Evolutionary conservation across 495 filamentous ascomycete species (phyloP).

Genomic region (Trichoderma reesei): DNA sequence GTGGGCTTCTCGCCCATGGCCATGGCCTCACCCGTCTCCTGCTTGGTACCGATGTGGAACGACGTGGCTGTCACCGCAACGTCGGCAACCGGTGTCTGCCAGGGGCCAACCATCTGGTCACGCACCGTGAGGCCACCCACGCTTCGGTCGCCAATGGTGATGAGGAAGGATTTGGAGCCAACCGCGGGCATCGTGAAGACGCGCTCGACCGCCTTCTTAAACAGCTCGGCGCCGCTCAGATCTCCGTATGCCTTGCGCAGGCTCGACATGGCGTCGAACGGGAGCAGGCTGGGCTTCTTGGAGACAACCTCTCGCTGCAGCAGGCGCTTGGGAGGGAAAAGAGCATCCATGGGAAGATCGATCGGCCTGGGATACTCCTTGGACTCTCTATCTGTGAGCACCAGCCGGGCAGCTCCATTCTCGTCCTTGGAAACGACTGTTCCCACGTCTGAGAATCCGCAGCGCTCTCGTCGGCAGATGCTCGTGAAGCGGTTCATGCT

Average conservation of each 20-base stretch:
- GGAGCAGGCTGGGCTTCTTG: slow-evolving; percentile 54
- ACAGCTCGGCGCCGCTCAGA: slow-evolving; percentile 48
- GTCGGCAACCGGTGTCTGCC: slow-evolving; percentile 93
- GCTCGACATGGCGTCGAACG: slow-evolving; percentile 53
- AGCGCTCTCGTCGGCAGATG: slow-evolving; percentile 80
- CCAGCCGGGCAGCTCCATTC: slow-evolving; percentile 53
- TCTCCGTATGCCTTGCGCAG: slow-evolving; percentile 40
- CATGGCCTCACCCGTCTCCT: slow-evolving; percentile 86
- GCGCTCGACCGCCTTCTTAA: slow-evolving; percentile 65
- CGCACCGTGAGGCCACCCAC: slow-evolving; percentile 81
- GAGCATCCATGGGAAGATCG: slow-evolving; percentile 79
- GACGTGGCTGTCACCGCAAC: slow-evolving; percentile 84
- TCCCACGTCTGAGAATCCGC: slow-evolving; percentile 89
- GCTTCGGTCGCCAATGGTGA: slow-evolving; percentile 88
- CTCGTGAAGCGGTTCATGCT: slow-evolving; percentile 71
- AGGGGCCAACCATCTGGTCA: slow-evolving; percentile 94
- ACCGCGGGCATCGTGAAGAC: slow-evolving; percentile 81
- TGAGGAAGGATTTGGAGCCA: slow-evolving; percentile 91
- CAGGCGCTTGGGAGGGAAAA: slow-evolving; percentile 87
- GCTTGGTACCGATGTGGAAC: slow-evolving; percentile 49
- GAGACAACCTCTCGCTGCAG: slow-evolving; percentile 72
- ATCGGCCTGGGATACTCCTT: slow-evolving; percentile 69
- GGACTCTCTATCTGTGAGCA: slow-evolving; percentile 76
- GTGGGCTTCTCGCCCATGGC: slow-evolving; percentile 93
- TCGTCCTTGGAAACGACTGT: slow-evolving; percentile 57